phyloP scores from a whole-genome alignment of 108 stramenopile species.

The Cyclotella baltica region DNA sequence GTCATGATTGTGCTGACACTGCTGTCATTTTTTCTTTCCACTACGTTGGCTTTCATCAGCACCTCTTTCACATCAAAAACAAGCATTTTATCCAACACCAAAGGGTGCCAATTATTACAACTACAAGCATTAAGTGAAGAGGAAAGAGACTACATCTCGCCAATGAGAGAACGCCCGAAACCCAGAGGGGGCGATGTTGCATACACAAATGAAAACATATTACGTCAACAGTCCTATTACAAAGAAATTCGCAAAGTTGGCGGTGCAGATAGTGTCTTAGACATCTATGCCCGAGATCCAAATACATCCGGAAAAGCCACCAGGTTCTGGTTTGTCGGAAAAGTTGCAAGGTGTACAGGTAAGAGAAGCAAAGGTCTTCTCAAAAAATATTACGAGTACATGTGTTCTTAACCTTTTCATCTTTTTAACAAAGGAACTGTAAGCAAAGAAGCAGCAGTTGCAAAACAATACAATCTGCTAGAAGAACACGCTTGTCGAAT shows the following conservation, averaged over 20 bases:
- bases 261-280: constrained; percentile 46
- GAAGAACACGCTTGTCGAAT: constrained; percentile 59
- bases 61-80: too few species aligned
- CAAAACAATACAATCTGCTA: constrained; percentile 50
- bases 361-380: too few species aligned
- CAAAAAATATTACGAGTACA: too few species aligned
- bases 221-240: constrained; percentile 40
- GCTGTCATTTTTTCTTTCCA: too few species aligned
- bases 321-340: constrained; percentile 58
- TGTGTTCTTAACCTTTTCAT: neutral
- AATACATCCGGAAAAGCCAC: constrained; percentile 18
- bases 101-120: neutral
- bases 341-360: constrained; percentile 57
- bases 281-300: constrained; percentile 56
- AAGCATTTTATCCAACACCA: neutral
- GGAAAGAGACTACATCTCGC: constrained; percentile 45
- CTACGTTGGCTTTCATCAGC: too few species aligned
- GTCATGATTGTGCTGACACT: too few species aligned
- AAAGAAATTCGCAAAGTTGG: constrained; percentile 45
- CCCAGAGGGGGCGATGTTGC: constrained; percentile 59
- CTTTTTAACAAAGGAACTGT: constrained; percentile 37
- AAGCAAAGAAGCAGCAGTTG: constrained; percentile 40
- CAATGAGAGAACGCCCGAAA: constrained; percentile 46
- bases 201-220: constrained; percentile 49
- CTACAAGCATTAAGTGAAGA: constrained; percentile 11